Base-by-base conservation (phyloP, 1,284 basidiomycete species). In the Agroathelia rolfsii region DNA sequence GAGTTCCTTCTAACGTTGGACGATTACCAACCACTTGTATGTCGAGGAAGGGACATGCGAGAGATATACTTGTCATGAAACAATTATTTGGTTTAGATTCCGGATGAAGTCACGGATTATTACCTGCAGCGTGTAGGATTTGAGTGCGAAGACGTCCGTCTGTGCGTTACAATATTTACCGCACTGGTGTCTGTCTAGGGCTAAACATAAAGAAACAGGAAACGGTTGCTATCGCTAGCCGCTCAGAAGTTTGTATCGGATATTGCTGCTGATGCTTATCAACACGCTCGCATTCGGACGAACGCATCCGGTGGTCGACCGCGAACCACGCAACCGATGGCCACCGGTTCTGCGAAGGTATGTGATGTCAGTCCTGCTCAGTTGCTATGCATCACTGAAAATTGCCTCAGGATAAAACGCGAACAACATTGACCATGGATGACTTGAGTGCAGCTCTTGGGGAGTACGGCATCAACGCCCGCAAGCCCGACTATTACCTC, bases 241-340 rank as follows among this genome's bases (percentile, higher is more conserved):
- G 90, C 94, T 0, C 95, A 99, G 54, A 98, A 98, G 53, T 98
- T 99, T 53, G 82, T 98, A 25, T 86, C 90, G 8, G 95, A 98
- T 55, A 94, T 99, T 41, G 87, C 94, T 2, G 77, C 87, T 6
- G 95, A 99, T 55, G 92, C 95, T 10, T 98, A 90, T 58, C 92
- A 97, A 51, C 95, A 97, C 55, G 94, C 95, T 3, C 83, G 94
- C 16, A 88, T 98, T 48, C 76, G 95, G 34, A 89, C 81, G 2
- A 84, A 82, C 39, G 81, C 82, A 30, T 48, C 74, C 6, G 70
- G 80, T 30, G 80, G 81, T 22, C 69, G 82, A 16, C 64, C 75
- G 12, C 64, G 83, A 21, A 62, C 69, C 3, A 73, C 68, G 42
- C 69, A 72, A 40, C 58, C 70, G 2, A 48, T 63, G 10, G 48